Conservation (phyloP, 371 early-diverging fungal genomes). For the Haplosporangium sp. region DNA sequence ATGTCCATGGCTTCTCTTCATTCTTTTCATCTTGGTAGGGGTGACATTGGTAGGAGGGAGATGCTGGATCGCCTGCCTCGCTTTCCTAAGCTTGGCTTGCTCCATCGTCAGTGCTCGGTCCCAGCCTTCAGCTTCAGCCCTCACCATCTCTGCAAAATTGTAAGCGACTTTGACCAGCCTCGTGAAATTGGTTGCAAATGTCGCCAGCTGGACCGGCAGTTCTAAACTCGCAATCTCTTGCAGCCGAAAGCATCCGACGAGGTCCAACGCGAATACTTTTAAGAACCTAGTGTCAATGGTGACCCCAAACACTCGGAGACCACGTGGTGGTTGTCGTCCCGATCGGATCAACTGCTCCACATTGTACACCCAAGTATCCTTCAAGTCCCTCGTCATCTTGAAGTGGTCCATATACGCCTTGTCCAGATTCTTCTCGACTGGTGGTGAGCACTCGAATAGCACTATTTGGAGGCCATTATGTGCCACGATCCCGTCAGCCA, state of each 20-base stretch:
- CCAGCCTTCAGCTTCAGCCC: background rate
- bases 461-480: background rate
- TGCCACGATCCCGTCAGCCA: background rate
- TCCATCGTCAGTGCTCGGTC: background rate
- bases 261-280: conserved; percentile 1
- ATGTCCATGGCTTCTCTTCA: no score
- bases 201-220: background rate
- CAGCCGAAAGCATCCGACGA: conserved; percentile 8
- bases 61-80: background rate
- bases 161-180: background rate
- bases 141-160: conserved; percentile 1
- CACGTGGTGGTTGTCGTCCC: background rate
- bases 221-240: background rate
- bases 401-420: conserved; percentile 3
- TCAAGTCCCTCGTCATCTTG: background rate
- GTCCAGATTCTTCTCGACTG: background rate
- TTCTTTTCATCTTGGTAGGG: conserved; percentile 2
- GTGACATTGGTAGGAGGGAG: conserved; percentile 2
- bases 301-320: conserved; percentile 1
- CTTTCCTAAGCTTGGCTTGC: background rate
- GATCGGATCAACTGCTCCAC: background rate
- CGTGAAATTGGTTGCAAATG: background rate
- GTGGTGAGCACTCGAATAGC: conserved; percentile 1
- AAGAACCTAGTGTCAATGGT: background rate
- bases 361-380: conserved; percentile 1